These are phyloP conservation scores for Corrigiola litoralis DNA, from an alignment of 179 eudicot genomes.

Conservation along the genomic window DNA sequence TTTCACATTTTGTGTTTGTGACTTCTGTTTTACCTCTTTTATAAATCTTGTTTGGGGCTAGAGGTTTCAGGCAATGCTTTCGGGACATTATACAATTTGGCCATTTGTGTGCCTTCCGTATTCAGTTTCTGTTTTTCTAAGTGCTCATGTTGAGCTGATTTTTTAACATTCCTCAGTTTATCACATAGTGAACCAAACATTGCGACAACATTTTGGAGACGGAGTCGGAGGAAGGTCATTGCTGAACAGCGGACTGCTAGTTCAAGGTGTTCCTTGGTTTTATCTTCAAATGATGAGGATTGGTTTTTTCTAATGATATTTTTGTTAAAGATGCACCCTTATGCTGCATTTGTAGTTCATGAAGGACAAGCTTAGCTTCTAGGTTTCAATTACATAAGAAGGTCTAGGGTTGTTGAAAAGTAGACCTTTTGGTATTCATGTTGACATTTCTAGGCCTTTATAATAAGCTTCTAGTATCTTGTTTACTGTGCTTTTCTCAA, in stretches of 20 bases:
- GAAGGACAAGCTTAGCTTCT: neutral
- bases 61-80: neutral
- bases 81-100: conserved; percentile 5
- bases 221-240: conserved; percentile 89
- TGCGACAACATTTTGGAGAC: conserved; percentile 80
- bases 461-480: too few species aligned
- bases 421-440: too few species aligned
- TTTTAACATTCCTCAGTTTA: conserved; percentile 47
- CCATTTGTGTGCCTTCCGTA: conserved; percentile 12
- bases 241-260: conserved; percentile 92
- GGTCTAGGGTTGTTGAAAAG: too few species aligned
- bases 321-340: conserved; percentile 2
- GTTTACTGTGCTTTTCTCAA: neutral
- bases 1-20: neutral
- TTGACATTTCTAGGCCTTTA: too few species aligned
- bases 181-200: conserved; percentile 89
- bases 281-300: conserved; percentile 18
- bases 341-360: neutral
- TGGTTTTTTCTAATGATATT: neutral
- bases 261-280: conserved; percentile 68
- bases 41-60: neutral
- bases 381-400: neutral
- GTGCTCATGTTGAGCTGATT: conserved; percentile 23
- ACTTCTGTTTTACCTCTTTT: neutral
- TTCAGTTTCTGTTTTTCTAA: conserved; percentile 3